phyloP scores from a whole-genome alignment of 257 asterid genomes.

The Solanum okadae region DNA sequence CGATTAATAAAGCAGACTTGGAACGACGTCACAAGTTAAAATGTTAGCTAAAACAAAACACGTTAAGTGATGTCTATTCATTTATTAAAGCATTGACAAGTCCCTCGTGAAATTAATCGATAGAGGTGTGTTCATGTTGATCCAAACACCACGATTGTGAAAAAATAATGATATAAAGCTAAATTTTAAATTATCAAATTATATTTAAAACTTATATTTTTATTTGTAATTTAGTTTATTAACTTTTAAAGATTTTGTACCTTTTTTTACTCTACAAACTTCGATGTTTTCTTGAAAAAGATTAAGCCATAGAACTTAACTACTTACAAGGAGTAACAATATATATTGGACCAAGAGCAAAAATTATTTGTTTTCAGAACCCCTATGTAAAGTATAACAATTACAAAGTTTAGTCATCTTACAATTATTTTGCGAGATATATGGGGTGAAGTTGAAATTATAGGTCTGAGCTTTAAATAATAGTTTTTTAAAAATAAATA shows the following conservation, averaged over 20 bases:
- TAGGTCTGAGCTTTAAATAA: too few relatives aligned
- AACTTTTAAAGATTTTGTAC: background rate
- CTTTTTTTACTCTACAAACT: background rate
- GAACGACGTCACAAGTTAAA: too few relatives aligned
- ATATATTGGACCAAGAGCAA: background rate
- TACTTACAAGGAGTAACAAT: too few relatives aligned
- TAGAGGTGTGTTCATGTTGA: background rate
- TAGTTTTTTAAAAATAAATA: too few relatives aligned
- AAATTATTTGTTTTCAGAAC: background rate
- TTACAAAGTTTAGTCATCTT: background rate
- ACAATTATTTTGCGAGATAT: too few relatives aligned
- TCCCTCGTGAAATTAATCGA: too few relatives aligned
- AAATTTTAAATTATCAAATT: too few relatives aligned
- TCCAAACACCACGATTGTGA: fast-evolving
- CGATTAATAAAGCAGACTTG: background rate
- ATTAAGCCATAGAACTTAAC: background rate
- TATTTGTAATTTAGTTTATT: background rate
- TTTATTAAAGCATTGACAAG: background rate
- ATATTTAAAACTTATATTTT: background rate
- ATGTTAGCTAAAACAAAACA: background rate
- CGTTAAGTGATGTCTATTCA: background rate
- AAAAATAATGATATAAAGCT: background rate
- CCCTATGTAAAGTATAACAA: background rate
- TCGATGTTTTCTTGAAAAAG: background rate
- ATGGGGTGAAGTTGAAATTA: background rate